phyloP scores from a whole-genome alignment of 371 early-diverging fungal species.

The Catenaria anguillulae region DNA sequence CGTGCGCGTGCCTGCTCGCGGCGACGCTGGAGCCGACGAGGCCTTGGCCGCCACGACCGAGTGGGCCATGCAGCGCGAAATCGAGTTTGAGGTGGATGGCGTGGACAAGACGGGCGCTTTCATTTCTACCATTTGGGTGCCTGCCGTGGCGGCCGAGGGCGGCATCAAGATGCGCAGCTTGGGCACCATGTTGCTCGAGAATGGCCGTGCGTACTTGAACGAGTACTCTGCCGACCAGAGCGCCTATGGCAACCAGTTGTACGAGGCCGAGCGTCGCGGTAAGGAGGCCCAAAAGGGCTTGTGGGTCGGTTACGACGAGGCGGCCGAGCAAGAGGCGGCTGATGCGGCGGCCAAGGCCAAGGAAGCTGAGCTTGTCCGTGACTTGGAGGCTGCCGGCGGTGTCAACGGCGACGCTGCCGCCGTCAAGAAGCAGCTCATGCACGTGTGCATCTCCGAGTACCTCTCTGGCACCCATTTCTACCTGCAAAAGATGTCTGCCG shows the following conservation, averaged over 20 bases:
- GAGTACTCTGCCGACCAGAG: slow-evolving; percentile 71
- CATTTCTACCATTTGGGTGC: slow-evolving; percentile 61
- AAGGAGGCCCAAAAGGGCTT: slow-evolving; percentile 30
- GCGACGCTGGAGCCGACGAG: slow-evolving; percentile 81
- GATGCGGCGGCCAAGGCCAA: slow-evolving; percentile 20
- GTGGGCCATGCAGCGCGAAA: slow-evolving; percentile 72
- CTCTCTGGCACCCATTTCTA: slow-evolving; percentile 49
- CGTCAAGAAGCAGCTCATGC: slow-evolving; percentile 43
- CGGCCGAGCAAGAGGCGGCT: slow-evolving; percentile 9
- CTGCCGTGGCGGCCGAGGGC: background rate
- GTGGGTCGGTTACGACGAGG: slow-evolving; percentile 14
- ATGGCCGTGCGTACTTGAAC: slow-evolving; percentile 67
- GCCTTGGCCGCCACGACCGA: slow-evolving; percentile 51
- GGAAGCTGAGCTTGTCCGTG: slow-evolving; percentile 7
- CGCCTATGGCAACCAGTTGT: slow-evolving; percentile 46
- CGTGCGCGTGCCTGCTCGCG: slow-evolving; percentile 53
- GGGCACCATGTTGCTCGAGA: slow-evolving; percentile 47
- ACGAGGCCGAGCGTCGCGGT: slow-evolving; percentile 63
- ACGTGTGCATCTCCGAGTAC: slow-evolving; percentile 60
- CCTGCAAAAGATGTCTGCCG: slow-evolving; percentile 48
- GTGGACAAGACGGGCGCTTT: slow-evolving; percentile 82
- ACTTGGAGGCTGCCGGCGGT: slow-evolving; percentile 10
- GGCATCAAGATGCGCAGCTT: slow-evolving; percentile 42
- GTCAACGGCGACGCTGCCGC: slow-evolving; percentile 20
- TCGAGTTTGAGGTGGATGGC: slow-evolving; percentile 69